Evolutionary conservation across 306 rosid genomes (phyloP), one percentile per base, ranked within the genome.

Genomic region (Morella rubra): DNA sequence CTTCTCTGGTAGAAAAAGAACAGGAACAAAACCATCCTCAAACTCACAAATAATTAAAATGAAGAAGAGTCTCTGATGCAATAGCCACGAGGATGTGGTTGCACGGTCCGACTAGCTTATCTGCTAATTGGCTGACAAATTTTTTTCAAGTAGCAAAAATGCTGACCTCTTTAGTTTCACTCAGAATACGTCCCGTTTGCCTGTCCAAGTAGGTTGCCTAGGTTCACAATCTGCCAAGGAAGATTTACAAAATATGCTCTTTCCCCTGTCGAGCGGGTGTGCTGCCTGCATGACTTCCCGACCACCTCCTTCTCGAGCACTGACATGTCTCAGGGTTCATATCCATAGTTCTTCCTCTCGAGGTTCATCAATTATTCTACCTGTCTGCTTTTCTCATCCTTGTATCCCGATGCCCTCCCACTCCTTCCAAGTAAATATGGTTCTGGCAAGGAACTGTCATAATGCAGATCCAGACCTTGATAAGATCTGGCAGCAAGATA

Each of bases 321-420:
- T 24, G 41, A 9, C 41, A 37, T 40, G 8, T 59, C 65, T 20
- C 11, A 40, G 6, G 65, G 8, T 18, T 59, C 18, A 20, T 2
- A 64, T 32, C n/a, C 44, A 0, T 7, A 7, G 1, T 64, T 40
- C 4, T 13, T 14, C 40, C 5, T 18, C 50, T 32, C 20, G 41
- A 12, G 10, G 24, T 16, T 51, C 15, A 42, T 69, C 71, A 52
- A 77, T 14, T 18, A 60, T 69, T 81, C 77, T 9, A 8, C 64
- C 12, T 24, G 76, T 60, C 52, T 59, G 22, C 22, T 62, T 50
- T 87, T 89, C 87, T 91, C 97, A 58, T 81, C 86, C 22, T 61
- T 75, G 27, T 91, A 93, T 45, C 84, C 82, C 3, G 95, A 81
- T n/a, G 96, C 96, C 82, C 90, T 87, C 76, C 97, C 95, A 60